Evolutionary conservation across 176 grass and related monocot genomes (phyloP).

Genomic region (Chloris gayana): DNA sequence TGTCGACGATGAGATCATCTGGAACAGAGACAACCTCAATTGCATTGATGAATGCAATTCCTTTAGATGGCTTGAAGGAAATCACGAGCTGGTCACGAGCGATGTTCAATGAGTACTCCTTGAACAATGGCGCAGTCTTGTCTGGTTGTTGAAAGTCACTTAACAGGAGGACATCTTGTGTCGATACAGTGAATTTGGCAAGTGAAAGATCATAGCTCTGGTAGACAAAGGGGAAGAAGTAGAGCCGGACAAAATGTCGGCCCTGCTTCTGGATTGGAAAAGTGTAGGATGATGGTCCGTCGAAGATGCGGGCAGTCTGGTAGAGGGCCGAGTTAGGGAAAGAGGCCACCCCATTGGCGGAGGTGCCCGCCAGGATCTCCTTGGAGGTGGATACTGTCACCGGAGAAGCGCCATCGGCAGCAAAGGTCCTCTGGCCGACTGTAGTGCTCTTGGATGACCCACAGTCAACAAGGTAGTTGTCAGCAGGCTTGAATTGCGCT

Average conservation of each 20-base stretch:
- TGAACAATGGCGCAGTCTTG: slow-evolving; percentile 67
- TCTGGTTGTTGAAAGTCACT: slow-evolving; percentile 64
- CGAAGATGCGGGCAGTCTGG: slow-evolving; percentile 78
- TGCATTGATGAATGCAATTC: slow-evolving; percentile 81
- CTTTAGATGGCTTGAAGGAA: slow-evolving; percentile 78
- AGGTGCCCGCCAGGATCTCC: slow-evolving; percentile 59
- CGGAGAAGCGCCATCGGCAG: slow-evolving; percentile 57
- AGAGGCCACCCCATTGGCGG: slow-evolving; percentile 56
- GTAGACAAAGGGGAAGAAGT: slow-evolving; percentile 86
- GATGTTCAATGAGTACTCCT: slow-evolving; percentile 83
- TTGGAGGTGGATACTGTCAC: slow-evolving; percentile 56
- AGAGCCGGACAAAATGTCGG: slow-evolving; percentile 81
- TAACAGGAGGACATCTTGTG: slow-evolving; percentile 83
- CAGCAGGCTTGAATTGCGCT: slow-evolving; percentile 66
- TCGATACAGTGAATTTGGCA: slow-evolving; percentile 77
- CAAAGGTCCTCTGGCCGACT: slow-evolving; percentile 64
- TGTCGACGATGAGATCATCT: slow-evolving; percentile 61
- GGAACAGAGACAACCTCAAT: slow-evolving; percentile 86
- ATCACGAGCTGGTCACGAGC: slow-evolving; percentile 69
- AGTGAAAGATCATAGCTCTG: slow-evolving; percentile 72
- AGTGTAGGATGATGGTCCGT: slow-evolving; percentile 69
- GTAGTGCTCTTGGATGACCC: slow-evolving; percentile 68
- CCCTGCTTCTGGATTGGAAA: slow-evolving; percentile 81
- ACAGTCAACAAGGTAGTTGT: slow-evolving; percentile 88
- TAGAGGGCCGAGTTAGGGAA: slow-evolving; percentile 61